These are phyloP conservation scores for Apostasia shenzhenica DNA, from an alignment of 106 monocot genomes.

Conservation along the genomic window DNA sequence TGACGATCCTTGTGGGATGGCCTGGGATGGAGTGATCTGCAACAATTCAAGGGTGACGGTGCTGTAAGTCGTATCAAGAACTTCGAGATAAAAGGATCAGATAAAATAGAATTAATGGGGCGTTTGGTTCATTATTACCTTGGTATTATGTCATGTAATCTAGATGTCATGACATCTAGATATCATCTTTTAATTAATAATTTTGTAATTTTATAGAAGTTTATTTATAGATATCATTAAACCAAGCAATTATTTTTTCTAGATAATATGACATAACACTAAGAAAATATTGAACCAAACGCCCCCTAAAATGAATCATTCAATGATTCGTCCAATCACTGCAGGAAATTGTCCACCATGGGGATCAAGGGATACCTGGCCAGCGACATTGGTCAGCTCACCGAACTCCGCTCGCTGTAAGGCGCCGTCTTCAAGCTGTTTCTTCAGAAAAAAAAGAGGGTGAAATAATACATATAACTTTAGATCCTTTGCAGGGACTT, in stretches of 20 bases:
- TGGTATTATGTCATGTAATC: too few species aligned
- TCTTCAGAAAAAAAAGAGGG: too few species aligned
- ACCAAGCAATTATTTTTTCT: too few species aligned
- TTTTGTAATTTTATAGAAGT: too few species aligned
- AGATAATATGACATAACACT: too few species aligned
- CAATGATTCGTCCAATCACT: not conserved
- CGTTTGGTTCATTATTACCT: too few species aligned
- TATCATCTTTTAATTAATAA: too few species aligned
- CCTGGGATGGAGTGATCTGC: conserved; percentile 13
- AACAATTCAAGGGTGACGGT: not conserved
- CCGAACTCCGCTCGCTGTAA: conserved; percentile 52
- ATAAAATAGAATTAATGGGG: too few species aligned
- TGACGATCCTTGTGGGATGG: conserved; percentile 7
- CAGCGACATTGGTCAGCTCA: conserved; percentile 48
- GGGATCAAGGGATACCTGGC: conserved; percentile 42
- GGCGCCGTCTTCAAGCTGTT: conserved; percentile 8
- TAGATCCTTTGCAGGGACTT: conserved; percentile 31
- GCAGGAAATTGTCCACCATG: conserved; percentile 63
- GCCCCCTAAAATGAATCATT: not conserved
- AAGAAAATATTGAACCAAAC: not conserved
- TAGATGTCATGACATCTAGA: too few species aligned
- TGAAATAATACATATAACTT: not conserved
- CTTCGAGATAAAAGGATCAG: too few species aligned
- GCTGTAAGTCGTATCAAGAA: conserved; percentile 4
- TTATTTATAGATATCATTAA: too few species aligned